Conservation (phyloP, 2,329 filamentous ascomycete species). For the Sporothrix curviconia region DNA sequence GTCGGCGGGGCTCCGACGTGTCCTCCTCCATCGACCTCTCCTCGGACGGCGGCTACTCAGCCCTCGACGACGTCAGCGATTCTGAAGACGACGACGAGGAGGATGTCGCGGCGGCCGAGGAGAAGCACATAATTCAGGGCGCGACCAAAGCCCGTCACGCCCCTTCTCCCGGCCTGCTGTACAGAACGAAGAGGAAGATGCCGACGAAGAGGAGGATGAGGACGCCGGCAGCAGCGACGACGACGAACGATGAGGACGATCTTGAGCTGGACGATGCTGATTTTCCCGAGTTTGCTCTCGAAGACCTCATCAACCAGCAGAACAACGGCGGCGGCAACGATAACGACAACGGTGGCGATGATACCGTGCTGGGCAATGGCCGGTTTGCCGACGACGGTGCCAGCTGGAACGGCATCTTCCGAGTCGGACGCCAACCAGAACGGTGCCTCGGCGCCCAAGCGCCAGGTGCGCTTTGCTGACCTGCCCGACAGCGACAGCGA, state of each 20-base stretch:
- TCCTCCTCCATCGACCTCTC: conserved; percentile 54
- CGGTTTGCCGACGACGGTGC: conserved; percentile 44
- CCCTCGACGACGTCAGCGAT: conserved; percentile 72
- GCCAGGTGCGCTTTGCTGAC: conserved; percentile 69
- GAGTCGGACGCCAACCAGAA: conserved; percentile 28
- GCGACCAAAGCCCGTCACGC: conserved; percentile 31
- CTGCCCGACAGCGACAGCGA: conserved; percentile 61
- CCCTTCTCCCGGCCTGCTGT: conserved; percentile 44
- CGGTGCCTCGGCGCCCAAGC: conserved; percentile 30
- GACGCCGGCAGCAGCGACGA: conserved; percentile 36
- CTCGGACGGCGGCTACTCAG: conserved; percentile 66
- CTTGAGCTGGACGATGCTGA: conserved; percentile 30
- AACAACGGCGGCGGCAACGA: too few species aligned
- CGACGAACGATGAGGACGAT: conserved; percentile 33
- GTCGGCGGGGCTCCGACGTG: conserved; percentile 44
- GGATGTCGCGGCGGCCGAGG: conserved; percentile 70
- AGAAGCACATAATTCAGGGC: conserved; percentile 60
- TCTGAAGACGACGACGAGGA: conserved; percentile 72
- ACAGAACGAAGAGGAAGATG: conserved; percentile 34
- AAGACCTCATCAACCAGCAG: too few species aligned
- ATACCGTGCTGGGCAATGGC: conserved; percentile 28
- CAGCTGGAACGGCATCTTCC: conserved; percentile 39
- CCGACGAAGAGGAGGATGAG: conserved; percentile 31
- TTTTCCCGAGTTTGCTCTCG: conserved; percentile 27
- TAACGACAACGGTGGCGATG: conserved; percentile 34